A percentile compares a stretch with the other conserved stretches of the same genome.
These are phyloP conservation scores for Penicillium tannophilum DNA, from an alignment of 495 filamentous ascomycete genomes.

Conservation along the genomic window DNA sequence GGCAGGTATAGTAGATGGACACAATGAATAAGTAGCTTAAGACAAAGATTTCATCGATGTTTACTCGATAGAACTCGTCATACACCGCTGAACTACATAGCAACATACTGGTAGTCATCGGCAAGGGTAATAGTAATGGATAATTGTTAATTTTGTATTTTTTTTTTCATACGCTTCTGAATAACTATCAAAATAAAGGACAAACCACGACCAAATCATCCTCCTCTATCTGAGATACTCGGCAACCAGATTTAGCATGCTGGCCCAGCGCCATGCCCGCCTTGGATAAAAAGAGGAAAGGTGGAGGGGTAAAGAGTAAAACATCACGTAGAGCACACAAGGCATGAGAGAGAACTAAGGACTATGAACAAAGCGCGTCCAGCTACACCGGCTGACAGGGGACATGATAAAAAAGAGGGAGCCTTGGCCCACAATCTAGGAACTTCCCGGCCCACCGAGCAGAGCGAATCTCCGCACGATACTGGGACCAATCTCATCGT, in stretches of 20 bases:
- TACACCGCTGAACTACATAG: no score
- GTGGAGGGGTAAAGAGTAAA: slow-evolving; percentile 7
- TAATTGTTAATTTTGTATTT: slow-evolving; percentile 5
- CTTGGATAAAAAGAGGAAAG: slow-evolving; percentile 20
- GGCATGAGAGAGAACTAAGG: slow-evolving; percentile 31
- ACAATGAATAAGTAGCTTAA: no score
- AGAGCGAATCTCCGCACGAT: slow-evolving; percentile 95
- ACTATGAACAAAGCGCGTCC: slow-evolving; percentile 36
- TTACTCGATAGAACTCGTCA: no score
- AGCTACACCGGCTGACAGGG: slow-evolving; percentile 30
- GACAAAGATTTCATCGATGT: no score
- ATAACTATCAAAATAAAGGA: slow-evolving; percentile 11
- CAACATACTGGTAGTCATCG: neutral
- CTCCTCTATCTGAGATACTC: slow-evolving; percentile 23
- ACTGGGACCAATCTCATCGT: slow-evolving; percentile 91
- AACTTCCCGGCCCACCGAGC: slow-evolving; percentile 84
- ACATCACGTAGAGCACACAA: slow-evolving; percentile 10
- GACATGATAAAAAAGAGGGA: slow-evolving; percentile 21
- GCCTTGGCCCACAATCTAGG: slow-evolving; percentile 28
- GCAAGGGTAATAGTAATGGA: neutral
- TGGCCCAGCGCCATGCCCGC: slow-evolving; percentile 24
- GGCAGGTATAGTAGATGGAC: no score
- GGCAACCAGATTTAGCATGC: slow-evolving; percentile 21
- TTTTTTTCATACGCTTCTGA: slow-evolving; percentile 14
- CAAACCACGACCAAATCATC: slow-evolving; percentile 5